Evolutionary conservation across 1,284 basidiomycete species (phyloP), one percentile per base, ranked within the genome.

Genomic region (Ustilago crameri): DNA sequence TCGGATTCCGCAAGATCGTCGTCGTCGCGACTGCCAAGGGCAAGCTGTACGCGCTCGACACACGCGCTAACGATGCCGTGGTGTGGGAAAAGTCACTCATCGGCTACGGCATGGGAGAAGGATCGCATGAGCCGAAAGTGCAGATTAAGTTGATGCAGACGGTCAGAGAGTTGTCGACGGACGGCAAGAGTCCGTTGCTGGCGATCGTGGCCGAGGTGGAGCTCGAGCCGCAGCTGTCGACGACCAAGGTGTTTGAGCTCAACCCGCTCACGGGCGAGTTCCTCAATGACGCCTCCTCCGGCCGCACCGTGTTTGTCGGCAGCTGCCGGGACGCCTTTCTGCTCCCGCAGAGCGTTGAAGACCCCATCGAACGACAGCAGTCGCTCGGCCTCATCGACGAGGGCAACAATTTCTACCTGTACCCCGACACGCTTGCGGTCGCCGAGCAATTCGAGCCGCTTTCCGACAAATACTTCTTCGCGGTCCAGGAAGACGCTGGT

Each of bases 1-100:
- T 95, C 80, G 94, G 93, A 0, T 93, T 96, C 84, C 87, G 91
- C 46, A 93, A 96, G 82, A 83, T 97, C 38, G 87, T 95, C 48
- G 87, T 96, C 2, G 87, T 87, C 3, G 91, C 89, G 0, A 93
- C 91, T 1, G 74, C 85, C 2, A 86, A 87, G 32, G 93, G 93
- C 18, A 93, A 93, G 80, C 76, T 95, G 0, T 93, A 90, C 78
- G 94, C 90, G 0, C 84, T 96, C 48, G 93, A 96, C 79, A 91
- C 87, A 50, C 92, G 93, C 1, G 85, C 87, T 3, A 86, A 69
- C 50, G 57, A 66, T 12, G 42, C 57, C 2, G 60, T 75, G 15
- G 51, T 83, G 3, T 83, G 81, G 80, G 79, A 80, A 50, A 81
- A 79, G 68, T 73, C 71, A 47, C 62, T 83, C 23, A 56, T 80